These are phyloP conservation scores for Eimeria acervulina DNA, from an alignment of 169 alveolate species.

Conservation along the genomic window DNA sequence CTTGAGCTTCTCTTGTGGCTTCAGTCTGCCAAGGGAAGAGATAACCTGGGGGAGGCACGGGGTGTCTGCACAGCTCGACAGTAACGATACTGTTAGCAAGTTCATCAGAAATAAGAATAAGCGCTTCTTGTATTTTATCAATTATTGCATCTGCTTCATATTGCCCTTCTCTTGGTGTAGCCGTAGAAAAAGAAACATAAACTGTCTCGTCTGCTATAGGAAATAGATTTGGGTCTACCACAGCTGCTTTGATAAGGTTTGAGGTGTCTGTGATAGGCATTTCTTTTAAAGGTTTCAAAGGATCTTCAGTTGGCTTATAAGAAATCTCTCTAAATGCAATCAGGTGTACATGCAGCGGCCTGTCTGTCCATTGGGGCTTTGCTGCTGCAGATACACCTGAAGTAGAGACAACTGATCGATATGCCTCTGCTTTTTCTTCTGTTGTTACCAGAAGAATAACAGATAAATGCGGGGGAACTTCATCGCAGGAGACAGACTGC, in stretches of 20 bases:
- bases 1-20: not conserved
- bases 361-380: not conserved
- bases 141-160: not conserved
- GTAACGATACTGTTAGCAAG: conserved; percentile 15
- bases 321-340: not conserved
- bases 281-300: not conserved
- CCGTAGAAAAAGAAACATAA: conserved; percentile 38
- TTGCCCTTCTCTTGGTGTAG: too few relatives aligned
- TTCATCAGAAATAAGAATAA: conserved; percentile 21
- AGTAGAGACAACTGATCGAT: not conserved
- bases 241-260: not conserved
- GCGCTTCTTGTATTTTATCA: conserved; percentile 25
- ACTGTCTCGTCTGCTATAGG: not conserved
- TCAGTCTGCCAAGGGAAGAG: not conserved
- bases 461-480: not conserved
- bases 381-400: not conserved
- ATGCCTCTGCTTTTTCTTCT: not conserved
- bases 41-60: conserved; percentile 56
- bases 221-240: not conserved
- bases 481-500: conserved; percentile 54
- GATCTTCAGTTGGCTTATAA: not conserved
- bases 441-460: not conserved
- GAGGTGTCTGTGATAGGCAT: conserved; percentile 1
- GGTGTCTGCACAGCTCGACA: conserved; percentile 75
- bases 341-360: conserved; percentile 50